Evolutionary conservation across 192 early-diverging fungal genomes (phyloP), one percentile per base, ranked within the genome.

Genomic region (Podochytrium sp.): DNA sequence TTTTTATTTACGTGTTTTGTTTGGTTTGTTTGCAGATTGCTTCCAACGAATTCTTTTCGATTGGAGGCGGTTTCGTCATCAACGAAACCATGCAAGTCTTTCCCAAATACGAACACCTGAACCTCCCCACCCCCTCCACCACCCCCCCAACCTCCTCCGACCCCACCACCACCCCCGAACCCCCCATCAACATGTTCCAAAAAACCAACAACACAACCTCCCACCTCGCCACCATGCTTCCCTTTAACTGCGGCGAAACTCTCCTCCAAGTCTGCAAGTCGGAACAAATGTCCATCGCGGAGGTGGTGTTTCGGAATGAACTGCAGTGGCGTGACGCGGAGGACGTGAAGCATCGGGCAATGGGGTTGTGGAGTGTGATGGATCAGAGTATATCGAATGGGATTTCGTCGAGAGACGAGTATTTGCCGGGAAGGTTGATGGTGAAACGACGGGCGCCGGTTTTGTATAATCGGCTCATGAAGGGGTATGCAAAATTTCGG

Each of bases 21-120:
- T 52, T 2, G 20, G 16, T 63, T 23, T 41, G 14, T 68, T 38
- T 35, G 10, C 39, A 66, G 62, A 76, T 94, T 67, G 95, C 94
- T 2, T 95, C 93, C 40, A 95, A 96, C 80, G 95, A 98, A 77
- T 98, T 94, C 85, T 96, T 96, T 84, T 94, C 92, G 64, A 95
- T 95, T 78, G 95, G 95, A 30, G 95, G 95, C 30, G 96, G 96
- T 2, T 98, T 98, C 85, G 94, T 98, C 5, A 92, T 98, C 43
- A 95, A 95, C 77, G 96, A 96, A 38, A 78, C 89, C 38, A 95
- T 95, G 0, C 69, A 39, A 18, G 69, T 71, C 7, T 14, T 60
- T 10, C 69, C 69, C 5, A 71, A 59, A 59, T 71, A 38, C 42
- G 16, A 40, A 33, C 34, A 50, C 23, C 23, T 30, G 7, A n/a